These are phyloP conservation scores for Psilocybe sp. DNA, from an alignment of 768 basidiomycete species.

Conservation along the genomic window DNA sequence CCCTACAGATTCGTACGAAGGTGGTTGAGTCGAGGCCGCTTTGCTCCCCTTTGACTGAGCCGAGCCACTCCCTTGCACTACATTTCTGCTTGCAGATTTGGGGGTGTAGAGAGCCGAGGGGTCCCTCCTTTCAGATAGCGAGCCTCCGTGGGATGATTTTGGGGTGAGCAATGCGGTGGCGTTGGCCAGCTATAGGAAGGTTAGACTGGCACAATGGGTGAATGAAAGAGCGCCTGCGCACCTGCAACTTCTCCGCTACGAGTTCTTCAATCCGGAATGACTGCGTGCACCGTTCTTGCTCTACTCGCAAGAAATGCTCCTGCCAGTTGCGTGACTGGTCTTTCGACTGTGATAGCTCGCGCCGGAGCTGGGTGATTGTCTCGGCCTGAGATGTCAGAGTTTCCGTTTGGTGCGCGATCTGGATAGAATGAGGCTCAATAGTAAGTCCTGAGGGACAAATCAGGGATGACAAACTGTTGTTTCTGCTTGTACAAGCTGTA, in stretches of 20 bases:
- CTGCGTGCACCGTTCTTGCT: constrained; percentile 61
- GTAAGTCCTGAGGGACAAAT: neutral
- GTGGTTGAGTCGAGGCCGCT: constrained; percentile 27
- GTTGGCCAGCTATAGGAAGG: neutral
- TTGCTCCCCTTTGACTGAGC: constrained; percentile 8
- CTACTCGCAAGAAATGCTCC: constrained; percentile 73
- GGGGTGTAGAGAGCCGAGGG: constrained; percentile 30
- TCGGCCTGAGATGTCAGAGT: constrained; percentile 36
- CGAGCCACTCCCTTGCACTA: no score
- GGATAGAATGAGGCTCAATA: neutral
- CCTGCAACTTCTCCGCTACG: constrained; percentile 45
- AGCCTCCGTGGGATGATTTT: neutral
- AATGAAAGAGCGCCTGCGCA: constrained; percentile 22
- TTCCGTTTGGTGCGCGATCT: constrained; percentile 62
- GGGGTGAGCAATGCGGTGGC: neutral
- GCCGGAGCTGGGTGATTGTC: constrained; percentile 56
- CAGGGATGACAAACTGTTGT: constrained; percentile 39
- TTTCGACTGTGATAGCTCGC: constrained; percentile 72
- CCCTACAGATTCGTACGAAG: constrained; percentile 24
- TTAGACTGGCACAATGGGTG: neutral
- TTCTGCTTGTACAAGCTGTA: constrained; percentile 54
- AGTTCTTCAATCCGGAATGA: constrained; percentile 59
- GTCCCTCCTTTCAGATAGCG: constrained; percentile 1
- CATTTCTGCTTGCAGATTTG: constrained; percentile 17
- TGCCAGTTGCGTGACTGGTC: constrained; percentile 78